Base-by-base conservation (phyloP, 805 yeast genomes). In the Monosporozyma unispora region DNA sequence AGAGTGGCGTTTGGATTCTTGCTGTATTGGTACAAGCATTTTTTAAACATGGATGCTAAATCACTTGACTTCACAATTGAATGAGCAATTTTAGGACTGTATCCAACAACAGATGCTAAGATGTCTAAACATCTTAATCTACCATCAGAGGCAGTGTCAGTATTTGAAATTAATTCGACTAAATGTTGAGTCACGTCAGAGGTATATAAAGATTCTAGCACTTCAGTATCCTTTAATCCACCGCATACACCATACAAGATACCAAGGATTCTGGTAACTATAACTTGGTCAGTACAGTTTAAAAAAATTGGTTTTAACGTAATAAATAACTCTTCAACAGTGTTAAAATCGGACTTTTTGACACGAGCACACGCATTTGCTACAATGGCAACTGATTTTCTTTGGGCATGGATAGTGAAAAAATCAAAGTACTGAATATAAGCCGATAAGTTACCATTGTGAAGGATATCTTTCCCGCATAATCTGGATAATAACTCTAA, bases 371-470 rank as follows among this genome's bases (percentile, higher is more conserved):
- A 80, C 3, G 90, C 72, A 57, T 84, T 82, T 3, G 93, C 83
- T 16, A 84, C 84, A 35, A 86, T 84, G 0, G 73, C 69, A 33
- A 89, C 68, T 14, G 95, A 87, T 54, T 88, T 84, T 48, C 95
- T 71, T 64, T 91, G 98, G 0, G 95, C 86, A 67, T 87, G 96
- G 19, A 81, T 75, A 1, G 96, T 86, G 64, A 91, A 84, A 60
- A 91, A 91, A 62, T 93, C 98, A 52, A 90, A 71, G 59, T 80
- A 87, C 58, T 78, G 79, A 43, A 93, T 65, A 53, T 87, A 82
- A 0, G 86, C 78, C 2, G 57, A 37, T 8, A 90, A 63, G 8
- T 89, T 83, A 37, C 84, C 82, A 49, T 79, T 76, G 19, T 71
- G 63, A 38, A 87, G 67, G 12, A 87, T 71, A 27, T 70, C 74